Evolutionary conservation across 1,284 basidiomycete species (phyloP).

Genomic region (Rhodotorula sp.): DNA sequence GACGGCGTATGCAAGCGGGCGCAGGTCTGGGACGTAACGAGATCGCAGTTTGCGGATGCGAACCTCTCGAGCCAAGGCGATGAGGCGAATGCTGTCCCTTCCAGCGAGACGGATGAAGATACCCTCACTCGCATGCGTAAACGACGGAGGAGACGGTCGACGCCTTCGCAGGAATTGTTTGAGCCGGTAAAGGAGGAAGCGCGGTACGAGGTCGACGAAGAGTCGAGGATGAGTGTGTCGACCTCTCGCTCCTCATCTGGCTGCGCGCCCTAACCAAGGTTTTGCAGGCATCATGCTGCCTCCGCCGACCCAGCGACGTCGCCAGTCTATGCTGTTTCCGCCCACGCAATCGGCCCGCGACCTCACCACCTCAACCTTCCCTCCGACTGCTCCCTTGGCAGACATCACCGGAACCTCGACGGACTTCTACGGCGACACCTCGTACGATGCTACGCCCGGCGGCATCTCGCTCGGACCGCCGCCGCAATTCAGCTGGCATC

Average conservation of each 20-base stretch:
- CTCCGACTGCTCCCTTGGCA: not conserved
- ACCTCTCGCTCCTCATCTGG: too few species aligned
- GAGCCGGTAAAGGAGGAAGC: not conserved
- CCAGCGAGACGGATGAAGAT: not conserved
- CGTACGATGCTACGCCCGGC: constrained; percentile 2
- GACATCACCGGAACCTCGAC: not conserved
- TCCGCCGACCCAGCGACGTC: constrained; percentile 12
- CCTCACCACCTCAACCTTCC: not conserved
- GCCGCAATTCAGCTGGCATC: constrained; percentile 10
- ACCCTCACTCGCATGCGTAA: not conserved
- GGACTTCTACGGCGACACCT: not conserved
- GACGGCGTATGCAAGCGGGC: too few species aligned
- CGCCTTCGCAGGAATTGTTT: not conserved
- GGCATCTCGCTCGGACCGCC: constrained; percentile 15
- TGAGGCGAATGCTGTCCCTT: not conserved
- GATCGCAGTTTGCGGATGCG: constrained; percentile 1
- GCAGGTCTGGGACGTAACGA: not conserved
- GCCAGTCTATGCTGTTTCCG: not conserved
- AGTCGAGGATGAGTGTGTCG: not conserved
- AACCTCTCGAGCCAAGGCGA: too few species aligned
- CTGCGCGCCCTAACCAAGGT: rapidly evolving
- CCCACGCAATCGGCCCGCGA: not conserved
- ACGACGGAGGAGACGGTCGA: not conserved
- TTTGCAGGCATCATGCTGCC: constrained; percentile 9
- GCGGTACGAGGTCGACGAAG: not conserved